Conservation (phyloP, 352 stramenopile genomes). For the Pythium angustatum region DNA sequence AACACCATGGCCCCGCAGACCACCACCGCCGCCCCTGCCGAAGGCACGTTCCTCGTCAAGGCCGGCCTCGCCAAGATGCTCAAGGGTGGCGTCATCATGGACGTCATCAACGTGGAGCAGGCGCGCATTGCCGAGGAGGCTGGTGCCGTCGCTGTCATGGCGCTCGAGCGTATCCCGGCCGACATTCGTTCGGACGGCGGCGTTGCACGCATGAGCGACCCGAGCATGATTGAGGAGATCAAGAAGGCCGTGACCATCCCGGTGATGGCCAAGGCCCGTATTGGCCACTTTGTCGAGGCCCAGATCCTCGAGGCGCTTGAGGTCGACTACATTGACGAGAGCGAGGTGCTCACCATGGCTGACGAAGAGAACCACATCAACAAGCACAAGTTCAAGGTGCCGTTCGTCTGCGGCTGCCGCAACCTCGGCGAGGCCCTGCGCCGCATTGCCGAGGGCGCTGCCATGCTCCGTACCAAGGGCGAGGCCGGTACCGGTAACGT, state of each 20-base stretch:
- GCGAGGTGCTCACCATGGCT: conserved; percentile 98
- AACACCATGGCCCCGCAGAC: conserved; percentile 35
- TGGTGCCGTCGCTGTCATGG: conserved; percentile 98
- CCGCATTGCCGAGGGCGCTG: conserved; percentile 94
- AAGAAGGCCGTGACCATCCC: conserved; percentile 98
- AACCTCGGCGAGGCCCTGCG: conserved; percentile 97
- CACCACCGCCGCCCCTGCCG: conserved; percentile 34
- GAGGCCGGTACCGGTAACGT: conserved; percentile 98
- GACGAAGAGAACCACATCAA: conserved; percentile 98
- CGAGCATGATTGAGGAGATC: conserved; percentile 97
- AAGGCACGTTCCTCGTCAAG: conserved; percentile 93
- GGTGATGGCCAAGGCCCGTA: conserved; percentile 98
- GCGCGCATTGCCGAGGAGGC: conserved; percentile 97
- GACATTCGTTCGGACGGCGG: conserved; percentile 97
- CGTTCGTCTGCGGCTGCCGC: conserved; percentile 98
- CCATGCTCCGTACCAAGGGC: conserved; percentile 98
- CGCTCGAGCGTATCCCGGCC: conserved; percentile 97
- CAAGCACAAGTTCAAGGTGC: conserved; percentile 97
- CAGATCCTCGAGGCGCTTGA: conserved; percentile 98
- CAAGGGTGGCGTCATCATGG: conserved; percentile 99
- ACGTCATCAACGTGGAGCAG: conserved; percentile 91
- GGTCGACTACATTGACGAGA: conserved; percentile 99
- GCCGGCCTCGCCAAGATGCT: conserved; percentile 97
- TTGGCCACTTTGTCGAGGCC: conserved; percentile 98
- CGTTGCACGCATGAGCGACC: conserved; percentile 97